Conservation (phyloP, 345 rosid genomes). For the Erodium maritimum region DNA sequence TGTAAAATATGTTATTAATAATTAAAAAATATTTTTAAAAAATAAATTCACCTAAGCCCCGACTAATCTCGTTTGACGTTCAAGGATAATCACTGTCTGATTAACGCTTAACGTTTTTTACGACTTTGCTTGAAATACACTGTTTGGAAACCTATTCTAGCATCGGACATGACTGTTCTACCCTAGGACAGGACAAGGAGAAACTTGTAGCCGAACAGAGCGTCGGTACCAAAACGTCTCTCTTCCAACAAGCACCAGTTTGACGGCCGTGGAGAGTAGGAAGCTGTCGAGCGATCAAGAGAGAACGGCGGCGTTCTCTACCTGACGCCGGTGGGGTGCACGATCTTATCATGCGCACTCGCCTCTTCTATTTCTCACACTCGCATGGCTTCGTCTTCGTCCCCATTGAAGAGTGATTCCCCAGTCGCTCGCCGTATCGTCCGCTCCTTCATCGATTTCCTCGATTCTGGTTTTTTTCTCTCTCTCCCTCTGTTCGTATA, state of each 20-base stretch:
- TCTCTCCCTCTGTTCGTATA: neutral
- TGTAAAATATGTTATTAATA: too few relatives aligned
- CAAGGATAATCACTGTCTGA: too few relatives aligned
- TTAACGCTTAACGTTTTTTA: too few relatives aligned
- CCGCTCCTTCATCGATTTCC: conserved; percentile 62
- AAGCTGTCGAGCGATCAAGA: neutral
- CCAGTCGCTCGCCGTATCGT: conserved; percentile 60
- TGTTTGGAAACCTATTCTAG: neutral
- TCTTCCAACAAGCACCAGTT: neutral
- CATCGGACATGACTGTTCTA: neutral
- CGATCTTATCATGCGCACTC: neutral
- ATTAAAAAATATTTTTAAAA: too few relatives aligned
- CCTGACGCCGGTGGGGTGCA: neutral
- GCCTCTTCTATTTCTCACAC: neutral
- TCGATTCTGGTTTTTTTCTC: conserved; percentile 42
- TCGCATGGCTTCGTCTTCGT: conserved; percentile 26
- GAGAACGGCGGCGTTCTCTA: neutral
- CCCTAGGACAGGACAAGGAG: neutral
- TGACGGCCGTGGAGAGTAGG: too few relatives aligned
- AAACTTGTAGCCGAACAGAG: neutral
- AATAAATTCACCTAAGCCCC: too few relatives aligned
- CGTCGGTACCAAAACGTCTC: neutral
- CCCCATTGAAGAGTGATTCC: conserved; percentile 39
- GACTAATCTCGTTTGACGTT: too few relatives aligned
- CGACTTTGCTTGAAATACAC: too few relatives aligned